Conservation (phyloP, 495 filamentous ascomycete species). For the Evansstolkia leycettana region DNA sequence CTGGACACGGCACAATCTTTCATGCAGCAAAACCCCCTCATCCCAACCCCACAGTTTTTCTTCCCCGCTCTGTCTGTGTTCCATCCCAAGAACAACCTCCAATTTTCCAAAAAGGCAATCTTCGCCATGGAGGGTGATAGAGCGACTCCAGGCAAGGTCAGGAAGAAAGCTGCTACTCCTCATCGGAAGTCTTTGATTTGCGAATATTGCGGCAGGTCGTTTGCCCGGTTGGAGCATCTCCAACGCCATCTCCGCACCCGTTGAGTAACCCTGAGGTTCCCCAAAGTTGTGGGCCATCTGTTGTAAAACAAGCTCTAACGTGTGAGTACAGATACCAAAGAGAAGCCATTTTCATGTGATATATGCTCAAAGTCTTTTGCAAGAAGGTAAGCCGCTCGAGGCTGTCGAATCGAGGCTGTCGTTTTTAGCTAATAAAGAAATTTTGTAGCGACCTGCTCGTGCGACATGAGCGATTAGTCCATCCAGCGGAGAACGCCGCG, state of each 20-base stretch:
- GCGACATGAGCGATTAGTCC: slow-evolving; percentile 62
- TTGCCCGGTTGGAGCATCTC: slow-evolving; percentile 40
- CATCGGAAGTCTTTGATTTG: slow-evolving; percentile 37
- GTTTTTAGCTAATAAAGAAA: slow-evolving; percentile 13
- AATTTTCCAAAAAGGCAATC: slow-evolving; percentile 9
- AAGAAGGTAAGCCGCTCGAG: slow-evolving; percentile 24
- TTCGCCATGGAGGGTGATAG: slow-evolving; percentile 36
- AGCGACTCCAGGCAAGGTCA: slow-evolving; percentile 24
- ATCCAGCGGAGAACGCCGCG: slow-evolving; percentile 45
- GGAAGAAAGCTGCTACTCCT: slow-evolving; percentile 28
- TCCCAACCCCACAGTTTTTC: slow-evolving; percentile 30
- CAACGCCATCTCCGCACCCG: slow-evolving; percentile 44
- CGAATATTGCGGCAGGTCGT: slow-evolving; percentile 38
- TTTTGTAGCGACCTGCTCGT: slow-evolving; percentile 50
- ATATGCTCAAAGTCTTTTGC: slow-evolving; percentile 40
- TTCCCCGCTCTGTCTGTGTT: slow-evolving; percentile 18
- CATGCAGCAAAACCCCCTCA: slow-evolving; percentile 7
- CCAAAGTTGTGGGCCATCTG: background rate
- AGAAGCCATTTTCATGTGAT: slow-evolving; percentile 43
- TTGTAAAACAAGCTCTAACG: slow-evolving; percentile 13
- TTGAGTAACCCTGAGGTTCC: slow-evolving; percentile 28
- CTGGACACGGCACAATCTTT: too few species aligned
- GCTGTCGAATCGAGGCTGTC: background rate
- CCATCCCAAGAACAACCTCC: slow-evolving; percentile 12
- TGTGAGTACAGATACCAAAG: slow-evolving; percentile 34